These are phyloP conservation scores for Eucalyptus polybractea DNA, from an alignment of 345 rosid species.

Conservation along the genomic window DNA sequence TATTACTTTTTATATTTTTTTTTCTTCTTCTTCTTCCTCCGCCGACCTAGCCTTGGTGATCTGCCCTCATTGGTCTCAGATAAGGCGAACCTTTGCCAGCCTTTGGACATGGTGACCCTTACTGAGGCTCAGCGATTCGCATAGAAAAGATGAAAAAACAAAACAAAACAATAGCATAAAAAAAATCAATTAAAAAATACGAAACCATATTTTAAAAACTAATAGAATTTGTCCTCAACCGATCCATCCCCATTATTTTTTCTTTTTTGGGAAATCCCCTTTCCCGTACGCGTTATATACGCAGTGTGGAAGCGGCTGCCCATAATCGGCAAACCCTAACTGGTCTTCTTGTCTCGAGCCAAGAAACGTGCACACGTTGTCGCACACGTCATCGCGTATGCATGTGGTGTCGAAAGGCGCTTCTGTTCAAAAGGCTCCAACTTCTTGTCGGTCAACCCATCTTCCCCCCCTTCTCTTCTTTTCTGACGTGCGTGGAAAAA, in stretches of 20 bases:
- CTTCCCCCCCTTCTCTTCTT: background rate
- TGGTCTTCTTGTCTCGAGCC: background rate
- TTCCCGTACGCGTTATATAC: background rate
- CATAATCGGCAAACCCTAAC: background rate
- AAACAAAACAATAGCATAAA: too few species aligned
- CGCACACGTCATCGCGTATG: background rate
- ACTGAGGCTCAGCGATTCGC: background rate
- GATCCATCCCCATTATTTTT: too few species aligned
- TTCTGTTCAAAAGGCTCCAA: background rate
- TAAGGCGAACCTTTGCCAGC: rapidly evolving
- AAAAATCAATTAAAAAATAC: too few species aligned
- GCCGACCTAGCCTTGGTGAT: background rate
- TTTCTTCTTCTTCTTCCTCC: rapidly evolving
- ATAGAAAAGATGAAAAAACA: too few species aligned
- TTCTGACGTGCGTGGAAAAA: background rate
- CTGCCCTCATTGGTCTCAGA: background rate
- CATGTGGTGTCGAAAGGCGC: background rate
- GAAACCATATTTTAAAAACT: too few species aligned
- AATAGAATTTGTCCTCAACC: background rate
- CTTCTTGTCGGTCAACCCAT: background rate
- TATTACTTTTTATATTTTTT: too few species aligned
- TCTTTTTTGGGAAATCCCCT: too few species aligned
- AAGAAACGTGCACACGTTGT: background rate
- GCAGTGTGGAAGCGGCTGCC: background rate
- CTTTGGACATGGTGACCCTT: background rate